These are phyloP conservation scores for Puccinia polysora DNA, from an alignment of 1,284 basidiomycete genomes.

Conservation along the genomic window DNA sequence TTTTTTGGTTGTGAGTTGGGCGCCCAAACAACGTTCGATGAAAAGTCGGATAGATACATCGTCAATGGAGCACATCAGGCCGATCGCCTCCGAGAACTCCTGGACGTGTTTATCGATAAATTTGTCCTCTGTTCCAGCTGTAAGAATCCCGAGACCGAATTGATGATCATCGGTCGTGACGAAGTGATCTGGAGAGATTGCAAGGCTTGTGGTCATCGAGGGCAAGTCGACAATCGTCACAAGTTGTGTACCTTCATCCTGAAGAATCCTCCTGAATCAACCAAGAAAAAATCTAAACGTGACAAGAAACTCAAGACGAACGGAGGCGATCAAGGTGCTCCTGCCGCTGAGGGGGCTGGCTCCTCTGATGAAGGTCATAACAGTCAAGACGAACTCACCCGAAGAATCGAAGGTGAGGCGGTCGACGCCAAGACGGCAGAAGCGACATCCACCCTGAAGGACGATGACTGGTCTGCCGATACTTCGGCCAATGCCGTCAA, in stretches of 20 bases:
- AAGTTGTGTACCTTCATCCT: conserved; percentile 93
- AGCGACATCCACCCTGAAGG: conserved; percentile 49
- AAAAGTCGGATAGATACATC: conserved; percentile 95
- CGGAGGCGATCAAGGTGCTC: conserved; percentile 47
- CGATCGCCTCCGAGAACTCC: conserved; percentile 83
- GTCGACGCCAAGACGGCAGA: conserved; percentile 57
- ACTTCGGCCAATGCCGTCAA: conserved; percentile 87
- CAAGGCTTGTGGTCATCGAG: conserved; percentile 94
- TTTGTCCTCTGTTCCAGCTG: conserved; percentile 95
- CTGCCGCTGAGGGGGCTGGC: conserved; percentile 40
- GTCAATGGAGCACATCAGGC: conserved; percentile 96
- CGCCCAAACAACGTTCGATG: conserved; percentile 92
- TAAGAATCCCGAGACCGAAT: conserved; percentile 99
- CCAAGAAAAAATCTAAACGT: conserved; percentile 56
- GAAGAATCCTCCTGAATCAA: conserved; percentile 83
- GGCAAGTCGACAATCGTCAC: conserved; percentile 90
- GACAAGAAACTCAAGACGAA: conserved; percentile 59
- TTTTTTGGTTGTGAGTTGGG: conserved; percentile 99
- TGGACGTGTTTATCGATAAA: conserved; percentile 95
- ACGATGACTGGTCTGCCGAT: conserved; percentile 78
- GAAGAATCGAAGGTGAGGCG: conserved; percentile 58
- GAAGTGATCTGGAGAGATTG: conserved; percentile 92
- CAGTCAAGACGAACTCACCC: conserved; percentile 55
- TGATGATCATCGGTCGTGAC: conserved; percentile 67
- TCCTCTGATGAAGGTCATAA: conserved; percentile 49